phyloP scores from a whole-genome alignment of 768 basidiomycete genomes.

The Tephrocybe sp. region DNA sequence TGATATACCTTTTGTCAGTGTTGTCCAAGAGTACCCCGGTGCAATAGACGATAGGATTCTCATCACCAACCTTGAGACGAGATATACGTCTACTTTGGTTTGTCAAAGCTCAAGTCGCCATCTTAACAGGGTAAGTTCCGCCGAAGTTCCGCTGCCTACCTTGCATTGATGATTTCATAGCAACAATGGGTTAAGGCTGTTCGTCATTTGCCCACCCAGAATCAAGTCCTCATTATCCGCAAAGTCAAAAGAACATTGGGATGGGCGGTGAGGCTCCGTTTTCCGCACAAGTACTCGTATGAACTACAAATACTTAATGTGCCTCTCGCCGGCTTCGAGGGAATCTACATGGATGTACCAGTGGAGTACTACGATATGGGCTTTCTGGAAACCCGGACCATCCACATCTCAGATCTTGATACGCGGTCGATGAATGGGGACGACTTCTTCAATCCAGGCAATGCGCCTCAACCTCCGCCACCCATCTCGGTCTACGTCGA shows the following conservation, averaged over 20 bases:
- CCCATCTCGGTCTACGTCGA: slow-evolving; percentile 42
- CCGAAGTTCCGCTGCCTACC: not conserved
- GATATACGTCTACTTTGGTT: no score
- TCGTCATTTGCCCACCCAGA: slow-evolving; percentile 51
- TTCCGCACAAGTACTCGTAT: slow-evolving; percentile 12
- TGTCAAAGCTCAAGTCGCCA: slow-evolving; percentile 43
- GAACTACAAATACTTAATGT: slow-evolving; percentile 10
- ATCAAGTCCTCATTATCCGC: slow-evolving; percentile 53
- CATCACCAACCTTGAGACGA: no score
- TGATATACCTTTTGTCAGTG: no score
- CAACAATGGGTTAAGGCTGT: slow-evolving; percentile 51
- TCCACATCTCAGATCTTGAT: slow-evolving; percentile 42
- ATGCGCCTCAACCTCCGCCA: slow-evolving; percentile 29
- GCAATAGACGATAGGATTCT: no score
- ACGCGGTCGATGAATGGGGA: slow-evolving; percentile 25
- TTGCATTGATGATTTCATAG: slow-evolving; percentile 23
- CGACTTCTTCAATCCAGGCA: slow-evolving; percentile 25
- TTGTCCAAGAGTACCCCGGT: no score
- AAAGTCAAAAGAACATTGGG: slow-evolving; percentile 28
- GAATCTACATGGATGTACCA: no score
- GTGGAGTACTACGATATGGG: no score
- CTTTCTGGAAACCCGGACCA: no score
- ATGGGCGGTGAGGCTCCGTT: not conserved
- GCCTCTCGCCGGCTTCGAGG: no score
- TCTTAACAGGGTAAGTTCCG: not conserved